Evolutionary conservation across 805 yeast species (phyloP).

Genomic region (Teunomyces stri): DNA sequence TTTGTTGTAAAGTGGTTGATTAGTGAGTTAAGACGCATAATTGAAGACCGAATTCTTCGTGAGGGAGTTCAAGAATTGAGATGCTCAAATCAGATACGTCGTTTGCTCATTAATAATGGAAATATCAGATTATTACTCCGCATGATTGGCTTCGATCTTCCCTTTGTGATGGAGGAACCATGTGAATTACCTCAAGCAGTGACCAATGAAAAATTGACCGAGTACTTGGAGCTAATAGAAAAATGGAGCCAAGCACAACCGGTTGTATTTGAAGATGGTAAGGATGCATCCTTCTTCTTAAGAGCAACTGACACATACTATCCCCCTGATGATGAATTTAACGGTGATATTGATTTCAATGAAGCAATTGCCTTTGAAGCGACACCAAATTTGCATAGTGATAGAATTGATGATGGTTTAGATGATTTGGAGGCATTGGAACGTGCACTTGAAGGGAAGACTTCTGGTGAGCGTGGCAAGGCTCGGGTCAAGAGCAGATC

Average conservation of each 20-base stretch:
- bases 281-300: conserved; percentile 33
- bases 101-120: conserved; percentile 46
- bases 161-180: conserved; percentile 35
- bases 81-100: conserved; percentile 16
- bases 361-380: conserved; percentile 18
- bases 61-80: conserved; percentile 8
- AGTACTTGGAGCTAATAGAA: conserved; percentile 34
- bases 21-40: conserved; percentile 32
- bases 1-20: conserved; percentile 45
- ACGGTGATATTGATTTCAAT: conserved; percentile 23
- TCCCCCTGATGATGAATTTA: conserved; percentile 13
- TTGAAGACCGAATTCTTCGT: conserved; percentile 16
- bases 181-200: conserved; percentile 38
- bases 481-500: conserved; percentile 21
- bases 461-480: conserved; percentile 16
- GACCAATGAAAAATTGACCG: conserved; percentile 28
- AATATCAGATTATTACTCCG: conserved; percentile 44
- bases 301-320: conserved; percentile 22
- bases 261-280: conserved; percentile 32
- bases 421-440: conserved; percentile 37
- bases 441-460: conserved; percentile 16
- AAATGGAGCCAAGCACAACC: conserved; percentile 42
- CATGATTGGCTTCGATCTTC: conserved; percentile 46
- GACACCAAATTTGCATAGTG: conserved; percentile 5
- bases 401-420: conserved; percentile 16